Conservation (phyloP, 1,284 basidiomycete species). For the Tetrapyrgos nigripes region DNA sequence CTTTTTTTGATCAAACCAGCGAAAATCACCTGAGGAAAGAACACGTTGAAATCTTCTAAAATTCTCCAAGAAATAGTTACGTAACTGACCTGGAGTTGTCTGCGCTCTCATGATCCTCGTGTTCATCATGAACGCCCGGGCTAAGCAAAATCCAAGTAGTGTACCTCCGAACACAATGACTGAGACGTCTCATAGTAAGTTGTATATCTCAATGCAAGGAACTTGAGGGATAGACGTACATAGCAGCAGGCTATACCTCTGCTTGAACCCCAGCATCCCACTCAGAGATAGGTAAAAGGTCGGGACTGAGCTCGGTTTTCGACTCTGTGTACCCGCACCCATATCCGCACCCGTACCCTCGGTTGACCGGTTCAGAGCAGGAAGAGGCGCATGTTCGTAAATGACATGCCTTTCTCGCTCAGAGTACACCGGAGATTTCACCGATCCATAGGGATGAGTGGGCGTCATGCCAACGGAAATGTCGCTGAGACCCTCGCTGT, state of each 20-base stretch:
- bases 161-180: constrained; percentile 34
- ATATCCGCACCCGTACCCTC: not conserved
- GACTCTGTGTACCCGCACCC: not conserved
- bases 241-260: constrained; percentile 27
- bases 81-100: constrained; percentile 23
- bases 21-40: constrained; percentile 28
- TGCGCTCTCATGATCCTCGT: constrained; percentile 7
- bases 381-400: too few relatives aligned
- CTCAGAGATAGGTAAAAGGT: constrained; percentile 26
- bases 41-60: not conserved
- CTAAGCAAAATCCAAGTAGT: constrained; percentile 31
- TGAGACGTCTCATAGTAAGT: not conserved
- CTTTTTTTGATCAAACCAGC: constrained; percentile 26
- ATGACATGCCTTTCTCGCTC: not conserved
- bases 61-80: too few relatives aligned
- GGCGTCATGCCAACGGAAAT: not conserved
- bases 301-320: constrained; percentile 4
- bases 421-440: not conserved
- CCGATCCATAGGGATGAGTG: not conserved
- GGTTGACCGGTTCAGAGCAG: not conserved
- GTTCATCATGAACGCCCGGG: constrained; percentile 27
- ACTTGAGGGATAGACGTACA: constrained; percentile 18
- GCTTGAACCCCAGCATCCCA: constrained; percentile 32
- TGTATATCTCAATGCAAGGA: not conserved
- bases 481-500: not conserved